phyloP scores from a whole-genome alignment of 768 basidiomycete species.

The Lactarius hengduanensis region DNA sequence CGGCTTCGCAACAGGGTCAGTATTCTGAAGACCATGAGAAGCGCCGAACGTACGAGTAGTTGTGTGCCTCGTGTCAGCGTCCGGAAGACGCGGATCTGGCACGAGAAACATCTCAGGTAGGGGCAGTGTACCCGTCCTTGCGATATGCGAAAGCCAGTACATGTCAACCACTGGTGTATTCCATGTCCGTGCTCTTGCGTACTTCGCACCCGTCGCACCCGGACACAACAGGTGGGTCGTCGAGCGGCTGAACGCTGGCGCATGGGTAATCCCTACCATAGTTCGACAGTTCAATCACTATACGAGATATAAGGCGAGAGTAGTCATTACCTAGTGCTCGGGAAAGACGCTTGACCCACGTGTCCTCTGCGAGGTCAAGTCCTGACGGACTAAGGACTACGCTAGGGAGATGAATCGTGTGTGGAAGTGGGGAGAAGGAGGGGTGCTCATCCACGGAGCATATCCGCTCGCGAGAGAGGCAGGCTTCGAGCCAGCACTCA shows the following conservation, averaged over 20 bases:
- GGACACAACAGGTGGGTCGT: constrained; percentile 85
- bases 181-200: constrained; percentile 79
- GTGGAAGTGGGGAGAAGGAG: constrained; percentile 64
- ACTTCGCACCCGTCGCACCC: constrained; percentile 66
- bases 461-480: constrained; percentile 72
- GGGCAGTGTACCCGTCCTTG: constrained; percentile 50
- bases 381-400: constrained; percentile 73
- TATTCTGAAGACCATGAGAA: neutral
- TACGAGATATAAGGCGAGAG: neutral
- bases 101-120: constrained; percentile 36
- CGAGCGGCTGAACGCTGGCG: constrained; percentile 58
- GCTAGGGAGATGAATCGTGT: constrained; percentile 58
- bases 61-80: constrained; percentile 32
- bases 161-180: constrained; percentile 66
- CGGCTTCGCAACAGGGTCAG: neutral
- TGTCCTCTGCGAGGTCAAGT: constrained; percentile 64
- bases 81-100: constrained; percentile 1
- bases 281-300: neutral
- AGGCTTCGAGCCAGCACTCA: constrained; percentile 92
- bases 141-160: constrained; percentile 67
- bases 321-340: constrained; percentile 58
- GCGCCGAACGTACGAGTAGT: neutral
- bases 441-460: constrained; percentile 66
- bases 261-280: constrained; percentile 50
- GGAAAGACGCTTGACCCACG: constrained; percentile 62